These are phyloP conservation scores for Eucalyptus lansdowneana DNA, from an alignment of 345 rosid genomes.

Conservation along the genomic window DNA sequence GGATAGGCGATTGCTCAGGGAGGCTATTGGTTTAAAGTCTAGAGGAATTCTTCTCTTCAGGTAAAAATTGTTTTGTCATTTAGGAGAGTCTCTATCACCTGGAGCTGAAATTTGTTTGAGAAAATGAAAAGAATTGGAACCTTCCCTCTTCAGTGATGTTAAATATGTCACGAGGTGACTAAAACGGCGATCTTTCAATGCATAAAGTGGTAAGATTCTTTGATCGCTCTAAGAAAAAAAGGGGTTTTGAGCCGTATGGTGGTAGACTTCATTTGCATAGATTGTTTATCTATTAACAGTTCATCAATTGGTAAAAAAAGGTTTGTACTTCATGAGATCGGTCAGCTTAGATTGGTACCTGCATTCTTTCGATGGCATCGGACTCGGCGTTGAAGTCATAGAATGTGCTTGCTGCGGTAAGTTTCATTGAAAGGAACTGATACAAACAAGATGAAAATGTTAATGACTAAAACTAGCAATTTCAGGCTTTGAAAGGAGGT, in stretches of 20 bases:
- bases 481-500: background rate
- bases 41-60: background rate
- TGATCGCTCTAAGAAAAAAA: background rate
- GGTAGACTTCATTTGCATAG: background rate
- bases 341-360: constrained; percentile 3
- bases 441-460: background rate
- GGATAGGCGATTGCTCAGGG: background rate
- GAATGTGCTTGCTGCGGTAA: constrained; percentile 61
- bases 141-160: background rate
- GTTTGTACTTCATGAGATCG: background rate
- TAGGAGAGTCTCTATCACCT: background rate
- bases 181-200: background rate
- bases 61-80: background rate
- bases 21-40: background rate
- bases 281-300: background rate
- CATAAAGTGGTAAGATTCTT: background rate
- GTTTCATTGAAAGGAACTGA: constrained; percentile 91
- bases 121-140: background rate
- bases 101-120: background rate
- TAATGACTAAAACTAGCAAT: background rate
- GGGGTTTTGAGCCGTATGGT: background rate
- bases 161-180: background rate
- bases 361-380: constrained; percentile 49
- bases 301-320: background rate
- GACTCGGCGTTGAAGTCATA: constrained; percentile 66